Percentiles rank a stretch among this genome's conserved stretches.
Evolutionary conservation across 2,329 filamentous ascomycete genomes (phyloP).

Genomic region (Microdochium paspali): DNA sequence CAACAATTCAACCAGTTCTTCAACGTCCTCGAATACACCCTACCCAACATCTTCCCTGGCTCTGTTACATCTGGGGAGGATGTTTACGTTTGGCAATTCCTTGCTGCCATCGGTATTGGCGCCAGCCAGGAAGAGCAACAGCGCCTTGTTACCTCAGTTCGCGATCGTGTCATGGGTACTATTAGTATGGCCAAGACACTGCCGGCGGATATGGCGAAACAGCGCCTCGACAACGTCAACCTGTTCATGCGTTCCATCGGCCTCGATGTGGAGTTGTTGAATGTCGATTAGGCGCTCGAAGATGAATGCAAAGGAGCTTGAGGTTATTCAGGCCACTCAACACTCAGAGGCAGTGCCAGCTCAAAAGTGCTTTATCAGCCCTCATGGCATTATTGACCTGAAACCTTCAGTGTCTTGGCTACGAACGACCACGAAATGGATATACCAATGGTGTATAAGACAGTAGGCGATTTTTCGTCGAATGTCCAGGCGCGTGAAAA

Average conservation of each 20-base stretch:
- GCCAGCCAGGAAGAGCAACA: conserved; percentile 93
- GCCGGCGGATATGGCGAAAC: conserved; percentile 73
- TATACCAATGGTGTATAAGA: neutral
- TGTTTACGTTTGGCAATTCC: conserved; percentile 95
- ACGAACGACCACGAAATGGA: no score
- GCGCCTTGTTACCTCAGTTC: conserved; percentile 86
- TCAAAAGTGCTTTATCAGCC: no score
- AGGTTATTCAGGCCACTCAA: no score
- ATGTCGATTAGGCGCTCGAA: conserved; percentile 4
- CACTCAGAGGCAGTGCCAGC: no score
- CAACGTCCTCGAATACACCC: conserved; percentile 72
- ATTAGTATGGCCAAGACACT: conserved; percentile 82
- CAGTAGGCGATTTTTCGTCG: neutral
- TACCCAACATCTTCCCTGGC: conserved; percentile 82
- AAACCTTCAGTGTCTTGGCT: no score
- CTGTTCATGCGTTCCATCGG: conserved; percentile 98
- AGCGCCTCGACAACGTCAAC: conserved; percentile 86
- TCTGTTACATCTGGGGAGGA: conserved; percentile 87
- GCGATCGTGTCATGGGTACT: conserved; percentile 96
- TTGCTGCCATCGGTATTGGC: conserved; percentile 89
- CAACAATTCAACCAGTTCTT: conserved; percentile 80
- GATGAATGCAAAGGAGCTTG: no score
- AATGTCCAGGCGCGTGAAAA: neutral
- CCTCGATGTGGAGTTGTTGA: conserved; percentile 77
- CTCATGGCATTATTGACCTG: no score